Conservation (phyloP, 2,329 filamentous ascomycete species). For the Phialocephala sp. region DNA sequence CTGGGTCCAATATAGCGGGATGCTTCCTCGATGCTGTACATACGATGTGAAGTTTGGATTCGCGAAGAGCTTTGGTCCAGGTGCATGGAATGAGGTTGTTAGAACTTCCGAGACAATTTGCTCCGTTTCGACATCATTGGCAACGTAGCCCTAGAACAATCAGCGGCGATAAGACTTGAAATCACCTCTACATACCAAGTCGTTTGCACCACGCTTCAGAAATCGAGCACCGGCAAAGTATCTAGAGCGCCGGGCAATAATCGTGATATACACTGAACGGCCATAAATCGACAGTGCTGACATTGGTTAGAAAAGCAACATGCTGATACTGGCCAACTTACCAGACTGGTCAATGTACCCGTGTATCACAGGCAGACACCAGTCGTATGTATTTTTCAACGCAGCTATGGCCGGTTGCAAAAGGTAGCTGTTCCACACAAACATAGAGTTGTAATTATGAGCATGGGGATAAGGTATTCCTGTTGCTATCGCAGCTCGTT, state of each 20-base stretch:
- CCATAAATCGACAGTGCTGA: constrained; percentile 83
- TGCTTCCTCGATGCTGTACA: constrained; percentile 94
- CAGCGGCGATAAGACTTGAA: constrained; percentile 17
- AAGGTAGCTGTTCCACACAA: constrained; percentile 95
- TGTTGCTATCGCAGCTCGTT: constrained; percentile 72
- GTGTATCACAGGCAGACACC: constrained; percentile 95
- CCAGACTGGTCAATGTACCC: constrained; percentile 92
- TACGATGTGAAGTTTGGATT: constrained; percentile 95
- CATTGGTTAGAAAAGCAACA: constrained; percentile 23
- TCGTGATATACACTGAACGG: constrained; percentile 85
- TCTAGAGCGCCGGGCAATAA: constrained; percentile 89
- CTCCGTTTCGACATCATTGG: constrained; percentile 98
- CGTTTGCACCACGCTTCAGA: constrained; percentile 92
- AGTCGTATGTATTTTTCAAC: constrained; percentile 85
- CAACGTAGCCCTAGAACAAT: constrained; percentile 74
- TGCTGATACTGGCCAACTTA: constrained; percentile 33
- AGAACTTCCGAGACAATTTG: constrained; percentile 95
- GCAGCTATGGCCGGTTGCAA: constrained; percentile 73
- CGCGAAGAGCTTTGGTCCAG: constrained; percentile 82
- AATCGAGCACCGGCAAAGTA: constrained; percentile 95
- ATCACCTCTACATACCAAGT: constrained; percentile 57
- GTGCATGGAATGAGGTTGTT: constrained; percentile 94
- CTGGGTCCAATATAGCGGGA: constrained; percentile 96
- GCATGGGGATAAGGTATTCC: constrained; percentile 64
- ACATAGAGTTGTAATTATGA: constrained; percentile 88